Conservation (phyloP, 768 basidiomycete genomes). For the Auriscalpium orientale region DNA sequence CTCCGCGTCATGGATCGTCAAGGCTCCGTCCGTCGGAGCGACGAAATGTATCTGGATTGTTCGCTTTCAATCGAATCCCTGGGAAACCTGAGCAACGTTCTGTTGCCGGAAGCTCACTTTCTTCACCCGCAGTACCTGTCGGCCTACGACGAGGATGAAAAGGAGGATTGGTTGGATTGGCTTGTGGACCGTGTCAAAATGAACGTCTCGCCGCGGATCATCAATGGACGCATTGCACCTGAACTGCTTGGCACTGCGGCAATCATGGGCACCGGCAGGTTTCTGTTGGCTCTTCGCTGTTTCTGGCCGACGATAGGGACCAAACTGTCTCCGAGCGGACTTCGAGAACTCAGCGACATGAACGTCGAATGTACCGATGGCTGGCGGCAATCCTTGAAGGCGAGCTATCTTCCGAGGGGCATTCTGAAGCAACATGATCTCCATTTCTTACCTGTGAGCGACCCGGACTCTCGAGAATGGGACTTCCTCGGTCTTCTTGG, state of each 20-base stretch:
- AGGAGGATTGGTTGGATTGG: conserved; percentile 12
- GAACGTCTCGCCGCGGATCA: conserved; percentile 10
- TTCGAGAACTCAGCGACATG: neutral
- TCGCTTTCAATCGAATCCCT: neutral
- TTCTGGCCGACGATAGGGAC: conserved; percentile 5
- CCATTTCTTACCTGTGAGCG: conserved; percentile 14
- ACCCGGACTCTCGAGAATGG: conserved; percentile 15
- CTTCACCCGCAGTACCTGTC: conserved; percentile 6
- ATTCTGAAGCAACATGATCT: conserved; percentile 1
- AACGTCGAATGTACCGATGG: conserved; percentile 2
- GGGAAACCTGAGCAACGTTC: conserved; percentile 2
- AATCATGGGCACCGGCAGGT: neutral
- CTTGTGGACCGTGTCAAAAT: conserved; percentile 9
- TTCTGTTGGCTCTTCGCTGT: conserved; percentile 1
- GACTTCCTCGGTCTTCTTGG: conserved; percentile 15
- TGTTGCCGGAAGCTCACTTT: conserved; percentile 5
- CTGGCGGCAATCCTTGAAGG: neutral
- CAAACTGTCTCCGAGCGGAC: neutral
- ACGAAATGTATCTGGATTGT: conserved; percentile 9
- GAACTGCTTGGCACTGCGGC: conserved; percentile 4
- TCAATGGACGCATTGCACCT: conserved; percentile 2
- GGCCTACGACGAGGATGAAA: conserved; percentile 2
- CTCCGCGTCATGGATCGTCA: conserved; percentile 7
- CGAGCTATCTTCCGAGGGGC: conserved; percentile 1
- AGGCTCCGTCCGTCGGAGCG: neutral